Conservation (phyloP, 768 basidiomycete genomes). For the Glaciozyma martinii region DNA sequence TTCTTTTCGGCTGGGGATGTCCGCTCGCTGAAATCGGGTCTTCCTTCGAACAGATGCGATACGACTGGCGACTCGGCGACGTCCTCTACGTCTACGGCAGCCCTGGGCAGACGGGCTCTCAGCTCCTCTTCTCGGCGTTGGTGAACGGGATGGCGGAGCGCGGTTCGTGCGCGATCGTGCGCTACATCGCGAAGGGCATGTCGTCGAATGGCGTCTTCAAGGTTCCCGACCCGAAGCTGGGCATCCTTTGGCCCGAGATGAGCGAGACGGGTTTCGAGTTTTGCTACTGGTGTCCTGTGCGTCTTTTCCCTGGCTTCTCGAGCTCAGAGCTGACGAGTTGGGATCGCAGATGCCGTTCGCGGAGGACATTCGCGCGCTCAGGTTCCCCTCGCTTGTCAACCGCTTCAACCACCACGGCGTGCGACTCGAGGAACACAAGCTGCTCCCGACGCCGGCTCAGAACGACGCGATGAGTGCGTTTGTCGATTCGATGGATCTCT, state of each 20-base stretch:
- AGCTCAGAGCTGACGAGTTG: background rate
- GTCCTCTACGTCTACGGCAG: constrained; percentile 19
- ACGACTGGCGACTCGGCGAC: constrained; percentile 26
- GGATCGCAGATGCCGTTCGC: constrained; percentile 72
- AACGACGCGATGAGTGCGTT: constrained; percentile 73
- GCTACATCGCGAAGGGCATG: constrained; percentile 63
- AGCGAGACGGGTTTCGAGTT: constrained; percentile 56
- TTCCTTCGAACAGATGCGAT: constrained; percentile 10
- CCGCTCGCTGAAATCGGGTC: too few species aligned
- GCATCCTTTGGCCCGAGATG: constrained; percentile 20
- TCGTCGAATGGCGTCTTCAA: constrained; percentile 1
- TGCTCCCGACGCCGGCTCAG: constrained; percentile 69
- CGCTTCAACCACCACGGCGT: constrained; percentile 70
- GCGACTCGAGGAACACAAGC: constrained; percentile 62
- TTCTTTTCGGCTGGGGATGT: background rate
- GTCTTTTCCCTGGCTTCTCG: constrained; percentile 23
- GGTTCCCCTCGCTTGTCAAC: constrained; percentile 68
- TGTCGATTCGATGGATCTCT: constrained; percentile 82
- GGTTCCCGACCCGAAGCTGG: constrained; percentile 26
- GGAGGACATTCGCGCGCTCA: constrained; percentile 81
- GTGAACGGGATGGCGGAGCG: constrained; percentile 68
- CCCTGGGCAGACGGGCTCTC: constrained; percentile 3
- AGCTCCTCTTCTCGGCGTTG: constrained; percentile 61
- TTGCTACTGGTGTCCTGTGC: constrained; percentile 72
- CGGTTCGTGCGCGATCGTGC: constrained; percentile 63